A percentile compares a stretch with the other conserved stretches of the same genome.
Conservation (phyloP, 768 basidiomycete genomes). For the Pilatotrama ljubarskyi region DNA sequence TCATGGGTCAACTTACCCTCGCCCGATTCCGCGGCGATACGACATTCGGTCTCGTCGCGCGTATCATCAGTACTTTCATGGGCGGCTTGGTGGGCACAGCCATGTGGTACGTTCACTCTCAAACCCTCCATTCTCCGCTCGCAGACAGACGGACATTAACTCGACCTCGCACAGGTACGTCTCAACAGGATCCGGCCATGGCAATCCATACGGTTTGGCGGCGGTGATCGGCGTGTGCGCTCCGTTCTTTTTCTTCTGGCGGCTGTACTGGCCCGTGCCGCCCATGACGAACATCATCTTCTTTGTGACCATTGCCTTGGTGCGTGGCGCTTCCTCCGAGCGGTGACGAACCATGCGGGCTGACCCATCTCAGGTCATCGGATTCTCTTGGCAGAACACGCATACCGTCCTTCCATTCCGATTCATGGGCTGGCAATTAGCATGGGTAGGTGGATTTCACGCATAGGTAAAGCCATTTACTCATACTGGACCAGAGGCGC, state of each 20-base stretch:
- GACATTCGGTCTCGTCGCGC: slow-evolving; percentile 59
- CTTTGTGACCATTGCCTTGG: slow-evolving; percentile 62
- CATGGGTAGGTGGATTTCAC: slow-evolving; percentile 54
- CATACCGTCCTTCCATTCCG: slow-evolving; percentile 47
- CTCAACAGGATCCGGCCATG: slow-evolving; percentile 57
- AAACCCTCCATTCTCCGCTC: too few species aligned
- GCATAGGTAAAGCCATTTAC: too few species aligned
- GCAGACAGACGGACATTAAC: too few species aligned
- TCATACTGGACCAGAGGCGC: slow-evolving; percentile 45
- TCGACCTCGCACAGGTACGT: slow-evolving; percentile 61
- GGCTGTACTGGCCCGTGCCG: slow-evolving; percentile 72
- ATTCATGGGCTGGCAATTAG: slow-evolving; percentile 64
- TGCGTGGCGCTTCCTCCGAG: slow-evolving; percentile 33
- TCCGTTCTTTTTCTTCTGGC: slow-evolving; percentile 70
- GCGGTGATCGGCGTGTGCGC: slow-evolving; percentile 67
- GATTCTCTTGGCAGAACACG: slow-evolving; percentile 71
- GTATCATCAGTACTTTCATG: slow-evolving; percentile 63
- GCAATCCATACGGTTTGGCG: slow-evolving; percentile 70
- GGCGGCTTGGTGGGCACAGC: slow-evolving; percentile 63
- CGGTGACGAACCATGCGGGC: not conserved
- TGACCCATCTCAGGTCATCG: slow-evolving; percentile 50
- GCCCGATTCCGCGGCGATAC: slow-evolving; percentile 78
- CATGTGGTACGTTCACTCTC: slow-evolving; percentile 69
- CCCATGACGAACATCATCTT: slow-evolving; percentile 73
- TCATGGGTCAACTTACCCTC: slow-evolving; percentile 76